These are phyloP conservation scores for Chamaenerion angustifolium DNA, from an alignment of 345 rosid species.

Conservation along the genomic window DNA sequence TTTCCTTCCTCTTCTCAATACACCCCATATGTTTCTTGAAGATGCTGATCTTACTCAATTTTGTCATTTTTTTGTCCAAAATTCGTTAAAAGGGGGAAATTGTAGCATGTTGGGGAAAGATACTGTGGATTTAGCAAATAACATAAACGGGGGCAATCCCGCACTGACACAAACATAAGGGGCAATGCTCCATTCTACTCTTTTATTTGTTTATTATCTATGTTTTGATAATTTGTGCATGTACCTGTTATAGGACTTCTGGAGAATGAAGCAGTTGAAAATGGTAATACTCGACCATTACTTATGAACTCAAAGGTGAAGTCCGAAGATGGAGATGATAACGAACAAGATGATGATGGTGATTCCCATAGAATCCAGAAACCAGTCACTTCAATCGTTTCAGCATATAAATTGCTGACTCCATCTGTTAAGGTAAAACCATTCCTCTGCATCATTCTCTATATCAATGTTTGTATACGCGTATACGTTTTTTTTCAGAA, in stretches of 20 bases:
- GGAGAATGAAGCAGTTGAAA: constrained; percentile 47
- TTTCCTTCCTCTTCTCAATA: too few species aligned
- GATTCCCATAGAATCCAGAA: constrained; percentile 43
- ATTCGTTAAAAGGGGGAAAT: too few species aligned
- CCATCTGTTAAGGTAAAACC: constrained; percentile 84
- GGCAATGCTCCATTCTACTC: too few species aligned
- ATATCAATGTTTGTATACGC: background rate
- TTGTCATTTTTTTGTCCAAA: too few species aligned
- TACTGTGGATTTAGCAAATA: too few species aligned
- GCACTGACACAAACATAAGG: too few species aligned
- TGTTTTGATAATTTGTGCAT: background rate
- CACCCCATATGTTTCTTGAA: too few species aligned
- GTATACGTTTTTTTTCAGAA: background rate
- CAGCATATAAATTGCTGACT: constrained; percentile 78
- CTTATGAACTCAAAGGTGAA: constrained; percentile 39
- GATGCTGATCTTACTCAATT: too few species aligned
- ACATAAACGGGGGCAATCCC: too few species aligned
- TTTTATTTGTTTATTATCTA: background rate
- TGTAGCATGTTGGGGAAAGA: too few species aligned
- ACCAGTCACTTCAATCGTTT: constrained; percentile 55
- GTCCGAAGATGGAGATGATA: constrained; percentile 34
- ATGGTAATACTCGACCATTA: constrained; percentile 66
- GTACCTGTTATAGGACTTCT: constrained; percentile 23
- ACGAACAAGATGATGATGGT: constrained; percentile 69
- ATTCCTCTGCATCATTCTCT: background rate